phyloP scores from a whole-genome alignment of 2,329 filamentous ascomycete species.

The Sporothrix curviconia region DNA sequence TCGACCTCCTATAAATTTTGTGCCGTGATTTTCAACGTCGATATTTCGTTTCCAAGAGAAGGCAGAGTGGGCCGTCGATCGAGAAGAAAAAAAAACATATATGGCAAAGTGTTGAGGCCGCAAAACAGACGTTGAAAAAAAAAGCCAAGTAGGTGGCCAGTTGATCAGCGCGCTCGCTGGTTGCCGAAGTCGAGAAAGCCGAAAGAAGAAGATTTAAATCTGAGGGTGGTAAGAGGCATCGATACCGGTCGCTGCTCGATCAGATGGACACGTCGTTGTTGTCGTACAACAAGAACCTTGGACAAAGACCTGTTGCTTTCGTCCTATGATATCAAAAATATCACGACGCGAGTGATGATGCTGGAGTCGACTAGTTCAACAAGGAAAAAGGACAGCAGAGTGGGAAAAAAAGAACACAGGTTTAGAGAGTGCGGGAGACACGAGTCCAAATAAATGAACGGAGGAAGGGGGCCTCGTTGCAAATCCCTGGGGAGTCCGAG shows the following conservation, averaged over 20 bases:
- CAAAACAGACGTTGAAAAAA: too few species aligned
- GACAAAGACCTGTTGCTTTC: neutral
- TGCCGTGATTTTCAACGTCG: too few species aligned
- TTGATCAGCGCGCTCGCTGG: too few species aligned
- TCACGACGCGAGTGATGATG: neutral
- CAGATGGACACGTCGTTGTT: neutral
- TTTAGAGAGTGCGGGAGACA: neutral
- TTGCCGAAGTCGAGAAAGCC: neutral
- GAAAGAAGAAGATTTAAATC: neutral
- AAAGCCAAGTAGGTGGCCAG: too few species aligned
- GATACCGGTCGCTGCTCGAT: neutral
- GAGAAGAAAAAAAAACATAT: too few species aligned
- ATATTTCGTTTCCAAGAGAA: too few species aligned
- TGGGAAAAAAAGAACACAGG: neutral
- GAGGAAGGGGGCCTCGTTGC: neutral
- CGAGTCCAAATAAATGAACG: slow-evolving; percentile 2
- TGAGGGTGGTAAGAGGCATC: neutral
- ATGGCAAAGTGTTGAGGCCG: too few species aligned
- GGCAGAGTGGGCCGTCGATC: too few species aligned
- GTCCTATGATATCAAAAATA: neutral
- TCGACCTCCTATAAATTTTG: too few species aligned
- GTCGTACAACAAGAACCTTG: slow-evolving; percentile 1
- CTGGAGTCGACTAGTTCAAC: neutral
- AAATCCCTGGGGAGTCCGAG: neutral
- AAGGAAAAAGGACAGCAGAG: neutral